Conservation (phyloP, 2,329 filamentous ascomycete genomes). For the Hortaea werneckii region DNA sequence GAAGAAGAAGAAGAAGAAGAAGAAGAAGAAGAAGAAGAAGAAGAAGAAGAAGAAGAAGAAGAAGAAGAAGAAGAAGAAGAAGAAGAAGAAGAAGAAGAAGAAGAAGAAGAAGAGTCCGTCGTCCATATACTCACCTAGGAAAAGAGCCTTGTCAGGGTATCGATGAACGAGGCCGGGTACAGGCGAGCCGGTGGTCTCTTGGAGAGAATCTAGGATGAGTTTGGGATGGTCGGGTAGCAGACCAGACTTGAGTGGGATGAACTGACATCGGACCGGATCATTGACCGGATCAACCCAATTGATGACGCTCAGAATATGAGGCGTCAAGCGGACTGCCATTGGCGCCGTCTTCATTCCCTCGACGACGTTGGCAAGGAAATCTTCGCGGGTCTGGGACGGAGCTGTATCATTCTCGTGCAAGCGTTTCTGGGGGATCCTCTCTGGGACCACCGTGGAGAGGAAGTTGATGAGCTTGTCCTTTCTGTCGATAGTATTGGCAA, state of each 20-base stretch:
- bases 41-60: neutral
- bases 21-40: neutral
- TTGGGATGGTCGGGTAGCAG: constrained; percentile 46
- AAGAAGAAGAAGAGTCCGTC: no score
- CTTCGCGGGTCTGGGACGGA: constrained; percentile 26
- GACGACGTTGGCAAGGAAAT: constrained; percentile 46
- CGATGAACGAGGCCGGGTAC: constrained; percentile 51
- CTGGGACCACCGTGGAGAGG: constrained; percentile 41
- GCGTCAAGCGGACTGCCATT: constrained; percentile 52
- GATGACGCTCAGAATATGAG: constrained; percentile 49
- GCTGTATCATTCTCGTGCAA: constrained; percentile 10
- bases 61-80: neutral
- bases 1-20: neutral
- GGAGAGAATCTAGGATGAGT: constrained; percentile 48
- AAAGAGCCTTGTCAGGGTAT: constrained; percentile 54
- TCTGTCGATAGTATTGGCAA: constrained; percentile 41
- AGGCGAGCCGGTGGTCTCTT: constrained; percentile 47
- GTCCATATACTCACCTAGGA: constrained; percentile 40
- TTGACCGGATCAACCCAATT: constrained; percentile 50
- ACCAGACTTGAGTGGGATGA: constrained; percentile 46
- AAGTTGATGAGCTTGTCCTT: constrained; percentile 40
- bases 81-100: neutral
- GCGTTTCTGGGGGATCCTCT: constrained; percentile 32
- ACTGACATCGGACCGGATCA: constrained; percentile 52
- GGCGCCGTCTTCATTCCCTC: constrained; percentile 44